A percentile compares a stretch with the other conserved stretches of the same genome.
Conservation (phyloP, 2,329 filamentous ascomycete genomes). For the Dactylellina cionopaga region DNA sequence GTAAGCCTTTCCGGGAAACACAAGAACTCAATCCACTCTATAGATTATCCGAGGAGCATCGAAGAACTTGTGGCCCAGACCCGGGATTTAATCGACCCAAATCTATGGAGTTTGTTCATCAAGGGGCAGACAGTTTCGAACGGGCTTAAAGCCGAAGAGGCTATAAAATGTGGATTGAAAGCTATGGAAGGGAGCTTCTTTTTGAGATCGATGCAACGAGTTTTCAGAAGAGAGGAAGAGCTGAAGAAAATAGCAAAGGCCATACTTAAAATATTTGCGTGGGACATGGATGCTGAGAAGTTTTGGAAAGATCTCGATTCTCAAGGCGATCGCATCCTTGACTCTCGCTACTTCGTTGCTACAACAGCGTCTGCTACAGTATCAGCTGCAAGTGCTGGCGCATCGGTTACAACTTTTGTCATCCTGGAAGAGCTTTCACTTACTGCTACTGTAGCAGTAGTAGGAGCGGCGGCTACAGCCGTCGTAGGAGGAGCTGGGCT, state of each 20-base stretch:
- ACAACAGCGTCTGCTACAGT: not conserved
- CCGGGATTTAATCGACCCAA: not conserved
- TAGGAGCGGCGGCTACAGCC: not conserved
- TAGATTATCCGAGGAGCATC: conserved; percentile 3
- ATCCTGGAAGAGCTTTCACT: not conserved
- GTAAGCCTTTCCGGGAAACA: not conserved
- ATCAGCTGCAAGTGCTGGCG: not conserved
- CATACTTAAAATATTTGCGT: conserved; percentile 7
- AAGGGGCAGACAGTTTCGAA: not conserved
- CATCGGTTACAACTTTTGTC: not conserved
- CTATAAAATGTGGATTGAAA: not conserved
- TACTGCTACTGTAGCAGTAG: not conserved
- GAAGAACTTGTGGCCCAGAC: not conserved
- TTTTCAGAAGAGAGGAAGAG: not conserved
- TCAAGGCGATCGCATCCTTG: not conserved
- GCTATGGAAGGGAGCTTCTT: not conserved
- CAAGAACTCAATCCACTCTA: not conserved
- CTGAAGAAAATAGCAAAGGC: not conserved
- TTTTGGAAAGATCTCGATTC: not conserved
- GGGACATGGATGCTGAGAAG: not conserved
- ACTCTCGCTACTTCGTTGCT: not conserved
- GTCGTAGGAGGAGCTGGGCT: not conserved
- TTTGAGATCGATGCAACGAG: not conserved
- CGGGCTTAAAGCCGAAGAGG: not conserved
- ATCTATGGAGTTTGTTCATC: not conserved